phyloP scores from a whole-genome alignment of 2,329 filamentous ascomycete genomes.

The Laburnicola sp. region DNA sequence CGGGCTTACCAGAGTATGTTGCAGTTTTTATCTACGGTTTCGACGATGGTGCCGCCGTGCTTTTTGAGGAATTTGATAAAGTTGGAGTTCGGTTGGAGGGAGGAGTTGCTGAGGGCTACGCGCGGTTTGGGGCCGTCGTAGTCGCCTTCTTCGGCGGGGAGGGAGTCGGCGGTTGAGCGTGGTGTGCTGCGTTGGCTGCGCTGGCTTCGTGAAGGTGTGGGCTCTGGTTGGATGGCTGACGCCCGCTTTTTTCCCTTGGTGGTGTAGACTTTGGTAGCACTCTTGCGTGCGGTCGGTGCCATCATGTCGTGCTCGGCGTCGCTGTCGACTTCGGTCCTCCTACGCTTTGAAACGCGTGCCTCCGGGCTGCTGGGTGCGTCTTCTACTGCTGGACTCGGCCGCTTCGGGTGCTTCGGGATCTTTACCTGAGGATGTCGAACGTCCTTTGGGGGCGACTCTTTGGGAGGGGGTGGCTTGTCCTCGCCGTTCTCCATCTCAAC shows the following conservation, averaged over 20 bases:
- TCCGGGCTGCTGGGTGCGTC: slow-evolving; percentile 4
- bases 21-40: slow-evolving; percentile 37
- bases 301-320: slow-evolving; percentile 8
- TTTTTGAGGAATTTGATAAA: slow-evolving; percentile 41
- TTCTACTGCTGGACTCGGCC: neutral
- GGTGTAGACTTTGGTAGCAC: neutral
- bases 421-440: slow-evolving; percentile 13
- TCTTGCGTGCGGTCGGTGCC: neutral
- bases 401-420: slow-evolving; percentile 10
- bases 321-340: slow-evolving; percentile 11
- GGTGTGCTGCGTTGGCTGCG: slow-evolving; percentile 25
- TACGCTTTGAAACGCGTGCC: slow-evolving; percentile 20
- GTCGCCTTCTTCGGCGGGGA: slow-evolving; percentile 11
- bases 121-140: slow-evolving; percentile 33
- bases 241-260: slow-evolving; percentile 16
- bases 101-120: slow-evolving; percentile 42
- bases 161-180: slow-evolving; percentile 13
- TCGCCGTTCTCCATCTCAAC: neutral
- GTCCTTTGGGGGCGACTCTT: neutral
- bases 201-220: slow-evolving; percentile 22
- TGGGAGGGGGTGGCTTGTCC: neutral
- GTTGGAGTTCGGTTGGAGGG: slow-evolving; percentile 25
- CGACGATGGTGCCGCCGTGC: slow-evolving; percentile 33
- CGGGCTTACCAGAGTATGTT: slow-evolving; percentile 38
- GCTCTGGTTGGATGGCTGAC: slow-evolving; percentile 9